Base-by-base conservation (phyloP, 108 stramenopile genomes). In the Fistulifera pelliculosa region DNA sequence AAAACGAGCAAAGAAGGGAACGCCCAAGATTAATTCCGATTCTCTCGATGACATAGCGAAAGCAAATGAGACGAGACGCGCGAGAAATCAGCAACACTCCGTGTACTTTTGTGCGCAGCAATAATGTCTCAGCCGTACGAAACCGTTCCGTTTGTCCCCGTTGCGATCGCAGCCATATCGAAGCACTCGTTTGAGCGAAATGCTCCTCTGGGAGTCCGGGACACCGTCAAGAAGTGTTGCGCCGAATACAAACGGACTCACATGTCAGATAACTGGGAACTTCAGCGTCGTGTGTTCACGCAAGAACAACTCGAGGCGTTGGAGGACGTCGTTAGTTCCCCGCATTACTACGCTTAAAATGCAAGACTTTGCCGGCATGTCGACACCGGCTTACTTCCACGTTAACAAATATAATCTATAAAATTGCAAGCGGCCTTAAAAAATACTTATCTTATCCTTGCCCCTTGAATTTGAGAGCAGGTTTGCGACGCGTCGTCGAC, bases 181-280 rank as follows among this genome's bases (percentile, higher is more conserved):
- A 85, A 84, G 47, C 93, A 94, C 56, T 88, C 86, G 0, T 94
- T 84, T 58, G 88, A 94, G 56, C 68, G 75, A 24, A 72, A 75
- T 53, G 93, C 88, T 13, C 80, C 88, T 14, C 54, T 90, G 38
- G 58, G 72, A 18, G 84, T 94, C n/a, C 71, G 93, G n/a, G 88
- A 94, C 47, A 80, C 70, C 12, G 93, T 94, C 17, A 90, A 88
- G 58, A 82, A 82, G 53, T 81, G 81, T 38, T 88, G 86, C 50
- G 78, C 82, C 4, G 93, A 94, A 47, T 94, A 86, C 69, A 90
- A 90, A 45, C 62, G 84, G 27, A 94, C 93, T 4, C 93, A 94
- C 54, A 89, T 85, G 61, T 76, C 76, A 12, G 93, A 94, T 52
- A 87, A 87, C 58, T 94, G 93, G 93, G 86, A 81, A 49, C 64